Conservation (phyloP, 2,329 filamentous ascomycete species). For the Hirsutella minnesotensis region DNA sequence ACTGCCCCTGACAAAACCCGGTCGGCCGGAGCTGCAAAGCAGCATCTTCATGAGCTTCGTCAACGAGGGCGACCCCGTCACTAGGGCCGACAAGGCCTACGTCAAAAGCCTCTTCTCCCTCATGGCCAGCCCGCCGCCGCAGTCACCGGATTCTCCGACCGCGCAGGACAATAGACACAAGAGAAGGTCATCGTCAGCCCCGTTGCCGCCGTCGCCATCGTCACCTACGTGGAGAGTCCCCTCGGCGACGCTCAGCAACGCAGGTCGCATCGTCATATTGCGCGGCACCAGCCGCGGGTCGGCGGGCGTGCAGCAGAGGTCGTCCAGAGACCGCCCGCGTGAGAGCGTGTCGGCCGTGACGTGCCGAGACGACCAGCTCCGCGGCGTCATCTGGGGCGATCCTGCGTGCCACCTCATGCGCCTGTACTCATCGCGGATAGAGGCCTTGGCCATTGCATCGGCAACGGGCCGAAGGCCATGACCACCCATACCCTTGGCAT, state of each 20-base stretch:
- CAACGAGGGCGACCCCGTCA: constrained; percentile 78
- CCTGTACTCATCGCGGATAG: constrained; percentile 61
- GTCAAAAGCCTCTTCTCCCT: constrained; percentile 61
- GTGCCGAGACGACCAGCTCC: constrained; percentile 54
- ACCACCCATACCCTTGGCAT: too few species aligned
- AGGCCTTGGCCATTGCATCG: constrained; percentile 49
- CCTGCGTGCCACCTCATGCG: constrained; percentile 71
- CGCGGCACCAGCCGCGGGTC: constrained; percentile 33
- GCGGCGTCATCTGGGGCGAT: constrained; percentile 68
- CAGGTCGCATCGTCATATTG: constrained; percentile 57
- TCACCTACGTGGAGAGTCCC: constrained; percentile 50
- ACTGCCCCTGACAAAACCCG: constrained; percentile 52
- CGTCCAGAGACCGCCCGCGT: constrained; percentile 34
- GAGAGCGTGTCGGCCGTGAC: constrained; percentile 58
- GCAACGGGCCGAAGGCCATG: not conserved
- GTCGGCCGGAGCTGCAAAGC: constrained; percentile 37
- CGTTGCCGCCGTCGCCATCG: not conserved
- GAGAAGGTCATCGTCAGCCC: not conserved
- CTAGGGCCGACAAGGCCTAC: constrained; percentile 65
- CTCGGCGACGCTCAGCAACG: constrained; percentile 53
- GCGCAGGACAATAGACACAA: not conserved
- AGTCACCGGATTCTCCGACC: constrained; percentile 23
- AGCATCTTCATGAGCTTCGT: constrained; percentile 69
- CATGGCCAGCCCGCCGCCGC: constrained; percentile 41
- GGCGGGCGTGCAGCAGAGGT: constrained; percentile 29